Conservation (phyloP, 106 monocot species). For the Dendrobium nobile region DNA sequence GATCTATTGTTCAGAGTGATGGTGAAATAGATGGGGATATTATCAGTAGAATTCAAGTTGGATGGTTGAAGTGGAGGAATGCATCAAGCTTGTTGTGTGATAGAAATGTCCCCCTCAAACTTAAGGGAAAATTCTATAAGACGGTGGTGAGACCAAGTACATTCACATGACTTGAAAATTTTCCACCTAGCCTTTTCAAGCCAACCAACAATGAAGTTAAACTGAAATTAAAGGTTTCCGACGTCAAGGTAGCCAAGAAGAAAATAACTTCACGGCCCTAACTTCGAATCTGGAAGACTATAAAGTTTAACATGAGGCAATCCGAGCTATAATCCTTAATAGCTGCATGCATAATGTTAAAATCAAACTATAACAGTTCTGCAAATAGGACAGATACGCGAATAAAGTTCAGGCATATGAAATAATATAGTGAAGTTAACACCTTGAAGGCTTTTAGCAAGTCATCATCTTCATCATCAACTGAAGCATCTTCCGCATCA, state of each 20-base stretch:
- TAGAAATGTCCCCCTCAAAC: no score
- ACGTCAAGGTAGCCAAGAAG: neutral
- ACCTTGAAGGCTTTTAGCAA: constrained; percentile 99
- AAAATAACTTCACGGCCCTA: neutral
- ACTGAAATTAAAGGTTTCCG: neutral
- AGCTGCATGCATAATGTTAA: neutral
- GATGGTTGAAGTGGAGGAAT: no score
- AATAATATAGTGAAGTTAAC: neutral
- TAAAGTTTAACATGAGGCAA: neutral
- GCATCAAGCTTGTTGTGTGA: no score
- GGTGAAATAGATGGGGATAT: no score
- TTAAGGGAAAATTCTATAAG: no score
- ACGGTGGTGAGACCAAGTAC: neutral
- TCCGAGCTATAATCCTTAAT: neutral
- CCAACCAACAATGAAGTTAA: no score
- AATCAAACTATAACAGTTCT: neutral
- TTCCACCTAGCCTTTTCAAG: neutral
- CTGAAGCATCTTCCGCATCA: constrained; percentile 54
- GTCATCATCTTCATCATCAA: constrained; percentile 85
- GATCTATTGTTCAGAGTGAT: no score
- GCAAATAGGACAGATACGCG: neutral
- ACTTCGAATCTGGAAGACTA: neutral
- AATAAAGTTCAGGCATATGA: neutral
- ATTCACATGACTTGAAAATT: neutral
- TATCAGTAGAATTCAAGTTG: no score